A percentile compares a stretch with the other conserved stretches of the same genome.
These are phyloP conservation scores for Bifiguratus adelaidae DNA, from an alignment of 192 early-diverging fungal genomes.

Conservation along the genomic window DNA sequence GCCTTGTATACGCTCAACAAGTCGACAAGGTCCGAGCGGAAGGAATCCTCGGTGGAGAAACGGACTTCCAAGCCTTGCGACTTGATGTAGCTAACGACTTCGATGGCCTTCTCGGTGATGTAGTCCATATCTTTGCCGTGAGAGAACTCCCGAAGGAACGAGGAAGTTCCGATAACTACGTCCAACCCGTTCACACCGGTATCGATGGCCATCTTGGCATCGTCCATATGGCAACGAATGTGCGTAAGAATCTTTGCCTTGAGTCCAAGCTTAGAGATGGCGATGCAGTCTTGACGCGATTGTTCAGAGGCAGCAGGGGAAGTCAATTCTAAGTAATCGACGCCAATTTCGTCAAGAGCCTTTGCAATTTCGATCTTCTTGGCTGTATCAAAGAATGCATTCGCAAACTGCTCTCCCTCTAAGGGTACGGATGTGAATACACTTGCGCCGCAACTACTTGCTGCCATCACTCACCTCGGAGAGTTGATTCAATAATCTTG, in stretches of 20 bases:
- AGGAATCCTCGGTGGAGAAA: slow-evolving; percentile 97
- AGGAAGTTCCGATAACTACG: slow-evolving; percentile 96
- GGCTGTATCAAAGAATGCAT: slow-evolving; percentile 95
- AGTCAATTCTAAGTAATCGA: slow-evolving; percentile 97
- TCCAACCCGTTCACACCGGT: slow-evolving; percentile 97
- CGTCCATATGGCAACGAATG: slow-evolving; percentile 97
- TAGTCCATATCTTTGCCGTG: slow-evolving; percentile 99
- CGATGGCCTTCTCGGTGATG: slow-evolving; percentile 91
- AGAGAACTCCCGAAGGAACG: slow-evolving; percentile 93
- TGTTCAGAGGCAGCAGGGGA: slow-evolving; percentile 96
- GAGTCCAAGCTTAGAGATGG: slow-evolving; percentile 84
- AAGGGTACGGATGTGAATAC: neutral
- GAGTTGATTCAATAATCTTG: slow-evolving; percentile 92
- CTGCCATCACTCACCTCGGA: slow-evolving; percentile 57
- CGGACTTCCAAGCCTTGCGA: slow-evolving; percentile 92
- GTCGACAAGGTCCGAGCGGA: slow-evolving; percentile 95
- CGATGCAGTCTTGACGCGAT: slow-evolving; percentile 84
- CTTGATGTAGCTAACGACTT: slow-evolving; percentile 96
- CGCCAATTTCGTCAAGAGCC: slow-evolving; percentile 96
- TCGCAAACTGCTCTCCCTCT: slow-evolving; percentile 99
- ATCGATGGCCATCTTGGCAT: slow-evolving; percentile 91
- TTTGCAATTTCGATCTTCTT: slow-evolving; percentile 98
- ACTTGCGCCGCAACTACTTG: neutral
- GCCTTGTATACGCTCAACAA: slow-evolving; percentile 91
- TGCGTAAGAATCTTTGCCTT: slow-evolving; percentile 98